Evolutionary conservation across 73 alveolate genomes (phyloP).

Genomic region (Durusdinium trenchii): DNA sequence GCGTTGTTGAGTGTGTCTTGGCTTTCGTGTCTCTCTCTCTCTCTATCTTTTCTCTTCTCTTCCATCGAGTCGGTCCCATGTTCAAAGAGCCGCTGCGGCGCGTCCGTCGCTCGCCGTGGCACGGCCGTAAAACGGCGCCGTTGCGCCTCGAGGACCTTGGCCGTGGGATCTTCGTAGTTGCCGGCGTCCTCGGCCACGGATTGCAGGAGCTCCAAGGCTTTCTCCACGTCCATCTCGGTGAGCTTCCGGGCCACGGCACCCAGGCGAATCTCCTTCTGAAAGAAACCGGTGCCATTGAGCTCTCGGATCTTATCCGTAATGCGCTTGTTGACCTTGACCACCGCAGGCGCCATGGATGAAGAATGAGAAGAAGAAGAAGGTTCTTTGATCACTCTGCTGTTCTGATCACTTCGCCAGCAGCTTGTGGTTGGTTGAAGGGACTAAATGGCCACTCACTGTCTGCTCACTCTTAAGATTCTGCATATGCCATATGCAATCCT

Average conservation of each 20-base stretch:
- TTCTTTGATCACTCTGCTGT: neutral
- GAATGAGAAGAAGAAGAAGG: neutral
- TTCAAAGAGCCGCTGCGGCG: neutral
- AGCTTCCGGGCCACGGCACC: slow-evolving; percentile 71
- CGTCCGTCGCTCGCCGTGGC: no score
- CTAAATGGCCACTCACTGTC: neutral
- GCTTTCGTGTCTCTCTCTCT: no score
- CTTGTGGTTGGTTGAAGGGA: neutral
- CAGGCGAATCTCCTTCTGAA: slow-evolving; percentile 33
- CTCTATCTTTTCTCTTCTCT: no score
- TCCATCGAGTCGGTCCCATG: neutral
- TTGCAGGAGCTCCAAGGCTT: slow-evolving; percentile 52
- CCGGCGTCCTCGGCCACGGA: slow-evolving; percentile 6
- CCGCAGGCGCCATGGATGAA: neutral
- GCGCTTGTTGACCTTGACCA: slow-evolving; percentile 54
- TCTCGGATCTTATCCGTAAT: slow-evolving; percentile 44
- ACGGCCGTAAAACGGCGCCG: no score
- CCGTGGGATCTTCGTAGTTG: slow-evolving; percentile 5
- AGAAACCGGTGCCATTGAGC: slow-evolving; percentile 3
- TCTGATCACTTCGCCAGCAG: neutral
- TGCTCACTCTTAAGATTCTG: neutral
- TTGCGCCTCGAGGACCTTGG: neutral
- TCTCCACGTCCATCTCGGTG: slow-evolving; percentile 34
- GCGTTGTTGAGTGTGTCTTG: no score
- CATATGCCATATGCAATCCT: neutral